Evolutionary conservation across 2,329 filamentous ascomycete genomes (phyloP), one percentile per base, ranked within the genome.

Genomic region (Drechslerella coelobrocha): DNA sequence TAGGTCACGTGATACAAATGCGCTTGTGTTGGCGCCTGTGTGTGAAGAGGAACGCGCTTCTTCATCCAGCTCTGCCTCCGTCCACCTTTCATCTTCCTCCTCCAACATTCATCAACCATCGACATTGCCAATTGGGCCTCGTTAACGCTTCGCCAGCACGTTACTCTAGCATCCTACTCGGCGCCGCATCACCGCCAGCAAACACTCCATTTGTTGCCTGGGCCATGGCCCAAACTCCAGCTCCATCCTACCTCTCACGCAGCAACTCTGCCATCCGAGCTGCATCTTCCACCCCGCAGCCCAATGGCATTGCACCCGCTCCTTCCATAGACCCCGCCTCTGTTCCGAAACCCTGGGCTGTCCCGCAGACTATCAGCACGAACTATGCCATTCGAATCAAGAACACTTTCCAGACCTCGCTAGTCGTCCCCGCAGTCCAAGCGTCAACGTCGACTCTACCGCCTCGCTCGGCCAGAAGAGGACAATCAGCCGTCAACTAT

Each of bases 401-500:
- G 14, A 65, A 61, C 14, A 74, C 63, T 19, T 75, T 60, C 50
- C 66, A 73, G 19, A 74, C 75, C 7, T 73, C 74, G 24, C 72
- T 76, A 26, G 72, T 76, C 56, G 73, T 72, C 27, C 75, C 75
- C 10, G 73, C 73, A 2, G 72, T 74, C 12, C 61, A 63, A 24
- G 65, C 54, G 2, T 66, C 71, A 2, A 68, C 57, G 10, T 72
- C 68, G 1, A 73, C 74, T 31, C 57, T 75, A 27, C 73, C 73
- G 2, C 73, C 73, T 17, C 69, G 74, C 27, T 74, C 74, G n/a
- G 97, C 94, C 7, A 97, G 99, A 82, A 89, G 94, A 79, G 94
- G 94, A 65, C 97, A 94, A 1, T 94, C 91, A 31, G 90, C 93
- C 73, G 94, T 97, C 80, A 99, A 97, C 81, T 99, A 99, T 78